Evolutionary conservation across 1,139 yeast genomes (phyloP), one percentile per base, ranked within the genome.

Genomic region (Taphrina communis): DNA sequence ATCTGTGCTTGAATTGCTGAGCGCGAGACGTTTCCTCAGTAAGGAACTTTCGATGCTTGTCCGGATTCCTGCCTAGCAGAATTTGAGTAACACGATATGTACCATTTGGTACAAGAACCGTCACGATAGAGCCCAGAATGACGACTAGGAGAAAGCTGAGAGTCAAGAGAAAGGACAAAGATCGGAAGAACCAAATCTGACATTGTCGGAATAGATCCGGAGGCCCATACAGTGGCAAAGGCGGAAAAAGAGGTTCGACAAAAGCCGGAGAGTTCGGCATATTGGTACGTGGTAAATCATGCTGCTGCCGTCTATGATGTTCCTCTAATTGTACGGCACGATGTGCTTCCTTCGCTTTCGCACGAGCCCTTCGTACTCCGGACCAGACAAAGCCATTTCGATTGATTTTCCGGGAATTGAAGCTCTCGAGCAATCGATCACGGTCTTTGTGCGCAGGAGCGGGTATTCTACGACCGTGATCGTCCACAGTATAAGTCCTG

Each of bases 1-100:
- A 82, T 55, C 73, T 73, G 51, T 74, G 74, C 44, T 69, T 69
- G n/a, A 72, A 61, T 25, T 31, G 31, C 48, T 48, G 19, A 21
- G 53, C 53, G 31, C 72, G 69, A 42, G 42, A 61, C 12, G 36
- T 19, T 60, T 72, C 74, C 19, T 58, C 53, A n/a, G 51, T 19
- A 7, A 36, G 39, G 50, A 71, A 71, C 21, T 70, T 71, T n/a
- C 72, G 69, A 7, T 48, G 44, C 25, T 38, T 25, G 44, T 62
- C 67, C 14, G 67, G 67, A 42, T 52, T 44, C 19, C 39, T 51
- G 31, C 17, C 21, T 25, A 44, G 14, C 31, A 53, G 41, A n/a
- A 14, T n/a, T 11, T 52, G 42, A 12, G 12, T 9, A 2, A 53
- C 6, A 11, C 60, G 52, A n/a, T 41, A 19, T 2, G 39, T 6